phyloP scores from a whole-genome alignment of 495 filamentous ascomycete genomes.

The Penicillium lividum region DNA sequence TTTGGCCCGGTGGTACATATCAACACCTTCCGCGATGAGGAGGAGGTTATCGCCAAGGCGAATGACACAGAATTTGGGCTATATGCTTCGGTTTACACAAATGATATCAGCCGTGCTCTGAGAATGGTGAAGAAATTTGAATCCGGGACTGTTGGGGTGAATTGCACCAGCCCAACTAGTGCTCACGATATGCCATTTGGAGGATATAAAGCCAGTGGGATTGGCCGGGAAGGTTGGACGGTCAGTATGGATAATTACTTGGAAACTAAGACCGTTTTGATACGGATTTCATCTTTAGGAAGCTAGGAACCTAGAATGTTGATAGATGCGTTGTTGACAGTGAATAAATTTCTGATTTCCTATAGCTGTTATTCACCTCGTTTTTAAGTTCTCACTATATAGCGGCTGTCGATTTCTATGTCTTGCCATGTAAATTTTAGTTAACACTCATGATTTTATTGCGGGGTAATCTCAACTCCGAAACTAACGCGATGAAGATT shows the following conservation, averaged over 20 bases:
- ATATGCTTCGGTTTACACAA: conserved; percentile 47
- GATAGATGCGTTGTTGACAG: too few relatives aligned
- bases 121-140: conserved; percentile 50
- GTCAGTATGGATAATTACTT: conserved; percentile 44
- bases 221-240: conserved; percentile 47
- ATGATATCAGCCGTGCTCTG: conserved; percentile 47
- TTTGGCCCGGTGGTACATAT: conserved; percentile 50
- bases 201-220: conserved; percentile 52
- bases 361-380: too few relatives aligned
- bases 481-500: neutral
- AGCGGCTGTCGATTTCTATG: too few relatives aligned
- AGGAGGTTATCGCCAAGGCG: conserved; percentile 38
- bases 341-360: too few relatives aligned
- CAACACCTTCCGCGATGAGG: conserved; percentile 39
- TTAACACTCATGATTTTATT: neutral
- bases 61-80: conserved; percentile 46
- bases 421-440: neutral
- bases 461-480: neutral
- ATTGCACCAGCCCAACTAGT: conserved; percentile 41
- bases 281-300: neutral
- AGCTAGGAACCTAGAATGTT: too few relatives aligned
- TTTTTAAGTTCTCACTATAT: too few relatives aligned
- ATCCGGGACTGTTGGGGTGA: conserved; percentile 53
- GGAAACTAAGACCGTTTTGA: conserved; percentile 46
- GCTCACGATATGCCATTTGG: conserved; percentile 49